phyloP scores from a whole-genome alignment of 2,329 filamentous ascomycete species.

The Drechslerella stenobrocha region DNA sequence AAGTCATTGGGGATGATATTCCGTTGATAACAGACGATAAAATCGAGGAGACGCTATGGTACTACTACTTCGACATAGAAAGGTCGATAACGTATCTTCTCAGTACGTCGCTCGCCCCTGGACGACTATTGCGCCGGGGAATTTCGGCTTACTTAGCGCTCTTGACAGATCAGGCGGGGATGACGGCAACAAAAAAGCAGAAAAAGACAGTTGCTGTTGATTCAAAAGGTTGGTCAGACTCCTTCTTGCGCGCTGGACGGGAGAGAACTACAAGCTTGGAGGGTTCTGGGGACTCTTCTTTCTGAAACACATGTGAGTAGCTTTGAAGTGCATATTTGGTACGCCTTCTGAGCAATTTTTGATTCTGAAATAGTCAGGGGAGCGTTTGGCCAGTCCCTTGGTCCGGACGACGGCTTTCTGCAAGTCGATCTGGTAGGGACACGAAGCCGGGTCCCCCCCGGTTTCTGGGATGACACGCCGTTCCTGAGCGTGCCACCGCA shows the following conservation, averaged over 20 bases:
- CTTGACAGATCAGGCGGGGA: conserved; percentile 21
- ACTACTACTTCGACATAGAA: conserved; percentile 91
- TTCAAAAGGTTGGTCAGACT: conserved; percentile 39
- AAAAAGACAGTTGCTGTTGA: conserved; percentile 26
- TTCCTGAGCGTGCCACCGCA: conserved; percentile 75
- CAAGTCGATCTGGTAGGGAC: conserved; percentile 49
- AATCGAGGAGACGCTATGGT: conserved; percentile 87
- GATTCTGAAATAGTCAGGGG: conserved; percentile 45
- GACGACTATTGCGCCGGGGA: neutral
- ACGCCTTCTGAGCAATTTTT: conserved; percentile 47
- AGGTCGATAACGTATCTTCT: conserved; percentile 81
- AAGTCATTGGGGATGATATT: conserved; percentile 60
- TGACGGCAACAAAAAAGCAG: conserved; percentile 50
- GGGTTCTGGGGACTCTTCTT: neutral
- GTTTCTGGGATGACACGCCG: conserved; percentile 80
- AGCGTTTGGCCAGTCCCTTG: neutral
- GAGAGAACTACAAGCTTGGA: conserved; percentile 5
- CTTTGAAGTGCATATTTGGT: conserved; percentile 19
- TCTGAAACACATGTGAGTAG: conserved; percentile 40
- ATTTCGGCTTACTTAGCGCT: neutral
- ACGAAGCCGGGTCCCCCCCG: conserved; percentile 51
- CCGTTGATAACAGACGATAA: conserved; percentile 66
- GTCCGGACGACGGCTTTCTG: neutral
- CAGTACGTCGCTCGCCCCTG: conserved; percentile 58
- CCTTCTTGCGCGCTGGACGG: neutral